Evolutionary conservation across 2,329 filamentous ascomycete species (phyloP).

Genomic region (Escovopsis weberi): DNA sequence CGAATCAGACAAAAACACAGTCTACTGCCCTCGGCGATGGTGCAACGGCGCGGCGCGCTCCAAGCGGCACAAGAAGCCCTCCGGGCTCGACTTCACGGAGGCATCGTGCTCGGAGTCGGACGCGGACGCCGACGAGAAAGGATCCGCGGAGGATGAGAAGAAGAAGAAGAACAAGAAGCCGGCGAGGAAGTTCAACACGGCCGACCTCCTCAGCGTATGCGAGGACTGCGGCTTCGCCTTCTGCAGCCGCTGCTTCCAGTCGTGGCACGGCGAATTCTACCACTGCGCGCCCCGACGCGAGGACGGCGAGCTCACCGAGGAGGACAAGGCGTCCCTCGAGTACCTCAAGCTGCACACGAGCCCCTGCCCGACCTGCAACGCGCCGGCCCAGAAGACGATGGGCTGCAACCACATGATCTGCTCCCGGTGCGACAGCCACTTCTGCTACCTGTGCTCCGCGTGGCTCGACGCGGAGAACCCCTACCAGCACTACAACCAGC

Average conservation of each 20-base stretch:
- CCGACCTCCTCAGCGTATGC: slow-evolving; percentile 67
- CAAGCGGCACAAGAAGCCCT: slow-evolving; percentile 56
- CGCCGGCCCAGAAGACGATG: slow-evolving; percentile 75
- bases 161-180: slow-evolving; percentile 8
- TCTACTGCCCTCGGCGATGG: slow-evolving; percentile 87
- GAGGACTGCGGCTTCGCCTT: slow-evolving; percentile 85
- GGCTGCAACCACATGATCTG: slow-evolving; percentile 98
- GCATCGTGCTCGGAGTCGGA: slow-evolving; percentile 37
- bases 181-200: slow-evolving; percentile 23
- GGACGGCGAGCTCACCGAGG: slow-evolving; percentile 57
- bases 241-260: slow-evolving; percentile 52
- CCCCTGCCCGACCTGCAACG: slow-evolving; percentile 75
- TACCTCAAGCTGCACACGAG: slow-evolving; percentile 74
- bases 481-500: slow-evolving; percentile 75
- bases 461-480: slow-evolving; percentile 74
- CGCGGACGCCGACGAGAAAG: slow-evolving; percentile 11
- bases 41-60: slow-evolving; percentile 79
- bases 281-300: slow-evolving; percentile 54
- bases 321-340: slow-evolving; percentile 75
- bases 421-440: slow-evolving; percentile 77
- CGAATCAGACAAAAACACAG: slow-evolving; percentile 78
- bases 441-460: slow-evolving; percentile 86
- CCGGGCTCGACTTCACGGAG: slow-evolving; percentile 46
- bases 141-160: slow-evolving; percentile 6
- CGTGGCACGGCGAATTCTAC: slow-evolving; percentile 85